Conservation (phyloP, 2,329 filamentous ascomycete genomes). For the Fusarium dimerum region DNA sequence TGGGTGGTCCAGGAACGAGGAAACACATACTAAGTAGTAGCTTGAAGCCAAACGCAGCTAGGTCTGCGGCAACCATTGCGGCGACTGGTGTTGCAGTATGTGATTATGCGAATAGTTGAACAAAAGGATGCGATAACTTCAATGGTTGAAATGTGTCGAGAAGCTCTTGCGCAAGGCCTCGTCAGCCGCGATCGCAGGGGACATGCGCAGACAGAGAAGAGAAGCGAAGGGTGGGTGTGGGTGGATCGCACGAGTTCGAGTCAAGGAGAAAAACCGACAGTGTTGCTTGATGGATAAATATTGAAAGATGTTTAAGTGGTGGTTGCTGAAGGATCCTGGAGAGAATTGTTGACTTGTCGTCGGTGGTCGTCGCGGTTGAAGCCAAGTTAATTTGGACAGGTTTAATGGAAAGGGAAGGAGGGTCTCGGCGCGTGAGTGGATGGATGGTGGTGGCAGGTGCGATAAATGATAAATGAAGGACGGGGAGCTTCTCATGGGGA, state of each 20-base stretch:
- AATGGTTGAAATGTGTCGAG: conserved; percentile 13
- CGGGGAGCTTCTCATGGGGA: no score
- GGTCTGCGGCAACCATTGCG: conserved; percentile 24
- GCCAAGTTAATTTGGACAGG: background rate
- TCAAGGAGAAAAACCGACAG: no score
- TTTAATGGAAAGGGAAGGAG: background rate
- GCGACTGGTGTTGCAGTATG: background rate
- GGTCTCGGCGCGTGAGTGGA: background rate
- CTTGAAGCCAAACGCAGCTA: conserved; percentile 33
- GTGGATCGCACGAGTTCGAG: no score
- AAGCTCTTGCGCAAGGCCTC: conserved; percentile 28
- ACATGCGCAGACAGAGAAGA: conserved; percentile 23
- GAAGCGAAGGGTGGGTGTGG: no score
- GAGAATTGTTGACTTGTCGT: background rate
- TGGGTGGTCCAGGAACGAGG: conserved; percentile 2
- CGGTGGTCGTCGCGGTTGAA: background rate
- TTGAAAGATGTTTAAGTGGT: no score
- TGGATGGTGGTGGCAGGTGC: background rate
- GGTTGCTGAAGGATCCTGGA: no score
- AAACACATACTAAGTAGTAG: conserved; percentile 34
- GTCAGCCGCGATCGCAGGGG: conserved; percentile 21
- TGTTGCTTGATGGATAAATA: no score
- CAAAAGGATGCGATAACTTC: conserved; percentile 10
- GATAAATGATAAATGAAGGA: no score
- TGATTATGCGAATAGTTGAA: conserved; percentile 2